These are phyloP conservation scores for Naegleria fowleri DNA, from an alignment of 208 protist genomes.

Conservation along the genomic window DNA sequence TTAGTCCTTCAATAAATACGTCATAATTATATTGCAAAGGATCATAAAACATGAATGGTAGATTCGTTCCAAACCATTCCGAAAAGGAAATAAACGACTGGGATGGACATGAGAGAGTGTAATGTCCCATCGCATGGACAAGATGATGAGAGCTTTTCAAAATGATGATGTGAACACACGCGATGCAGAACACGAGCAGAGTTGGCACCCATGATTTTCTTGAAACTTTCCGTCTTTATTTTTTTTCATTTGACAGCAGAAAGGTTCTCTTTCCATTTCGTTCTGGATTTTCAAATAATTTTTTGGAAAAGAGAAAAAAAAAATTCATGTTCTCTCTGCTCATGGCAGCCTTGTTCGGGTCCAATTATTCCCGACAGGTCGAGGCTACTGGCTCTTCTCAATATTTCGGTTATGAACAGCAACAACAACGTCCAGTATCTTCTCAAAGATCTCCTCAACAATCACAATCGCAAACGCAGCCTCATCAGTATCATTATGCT, in stretches of 20 bases:
- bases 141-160: too few relatives aligned
- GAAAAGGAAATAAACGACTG: not conserved
- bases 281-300: too few relatives aligned
- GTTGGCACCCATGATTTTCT: too few relatives aligned
- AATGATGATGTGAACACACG: too few relatives aligned
- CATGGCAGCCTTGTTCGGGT: not conserved
- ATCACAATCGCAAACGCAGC: not conserved
- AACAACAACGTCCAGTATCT: not conserved
- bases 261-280: too few relatives aligned
- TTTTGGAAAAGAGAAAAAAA: too few relatives aligned
- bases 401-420: not conserved
- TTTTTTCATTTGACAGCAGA: too few relatives aligned
- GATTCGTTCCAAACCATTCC: not conserved
- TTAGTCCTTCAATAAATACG: not conserved
- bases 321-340: not conserved
- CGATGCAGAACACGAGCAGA: too few relatives aligned
- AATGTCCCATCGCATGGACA: too few relatives aligned
- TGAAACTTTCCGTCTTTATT: too few relatives aligned
- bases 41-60: not conserved
- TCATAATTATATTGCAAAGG: not conserved
- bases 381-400: not conserved
- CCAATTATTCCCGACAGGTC: not conserved
- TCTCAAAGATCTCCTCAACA: not conserved
- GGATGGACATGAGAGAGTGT: too few relatives aligned
- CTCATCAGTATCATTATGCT: not conserved